These are phyloP conservation scores for Solanum virginianum DNA, from an alignment of 257 asterid species.

Conservation along the genomic window DNA sequence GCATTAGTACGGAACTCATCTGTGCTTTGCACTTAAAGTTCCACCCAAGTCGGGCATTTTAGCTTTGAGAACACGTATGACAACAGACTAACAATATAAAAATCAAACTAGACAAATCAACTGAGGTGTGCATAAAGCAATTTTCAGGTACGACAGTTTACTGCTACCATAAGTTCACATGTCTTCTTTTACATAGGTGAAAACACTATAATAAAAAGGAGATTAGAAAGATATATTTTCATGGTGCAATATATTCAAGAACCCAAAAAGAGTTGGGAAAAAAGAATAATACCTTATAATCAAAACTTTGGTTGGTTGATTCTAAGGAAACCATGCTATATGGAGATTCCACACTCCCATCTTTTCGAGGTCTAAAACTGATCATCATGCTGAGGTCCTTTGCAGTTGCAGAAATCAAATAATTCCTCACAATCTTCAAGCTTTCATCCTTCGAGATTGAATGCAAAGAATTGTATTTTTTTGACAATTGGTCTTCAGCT, in stretches of 20 bases:
- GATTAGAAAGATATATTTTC: not conserved
- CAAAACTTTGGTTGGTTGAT: constrained; percentile 62
- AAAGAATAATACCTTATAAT: constrained; percentile 56
- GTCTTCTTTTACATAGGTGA: not conserved
- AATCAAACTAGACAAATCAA: not conserved
- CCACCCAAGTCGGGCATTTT: not conserved
- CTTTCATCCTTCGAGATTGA: constrained; percentile 49
- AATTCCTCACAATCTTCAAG: constrained; percentile 60
- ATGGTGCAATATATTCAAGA: not conserved
- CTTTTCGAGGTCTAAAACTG: constrained; percentile 48
- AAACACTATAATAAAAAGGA: not conserved
- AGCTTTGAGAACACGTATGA: not conserved
- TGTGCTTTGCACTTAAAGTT: not conserved
- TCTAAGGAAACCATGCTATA: constrained; percentile 37
- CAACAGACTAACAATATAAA: not conserved
- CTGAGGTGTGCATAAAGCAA: not conserved
- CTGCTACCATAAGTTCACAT: not conserved
- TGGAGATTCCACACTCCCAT: constrained; percentile 31
- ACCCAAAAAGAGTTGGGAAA: not conserved
- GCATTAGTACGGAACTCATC: not conserved
- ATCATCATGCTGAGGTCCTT: constrained; percentile 95
- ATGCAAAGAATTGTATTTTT: constrained; percentile 47
- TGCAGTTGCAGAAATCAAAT: constrained; percentile 87
- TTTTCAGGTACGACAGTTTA: not conserved
- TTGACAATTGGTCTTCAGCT: constrained; percentile 23